These are phyloP conservation scores for Isatis lusitanica DNA, from an alignment of 441 rosid genomes.

Conservation along the genomic window DNA sequence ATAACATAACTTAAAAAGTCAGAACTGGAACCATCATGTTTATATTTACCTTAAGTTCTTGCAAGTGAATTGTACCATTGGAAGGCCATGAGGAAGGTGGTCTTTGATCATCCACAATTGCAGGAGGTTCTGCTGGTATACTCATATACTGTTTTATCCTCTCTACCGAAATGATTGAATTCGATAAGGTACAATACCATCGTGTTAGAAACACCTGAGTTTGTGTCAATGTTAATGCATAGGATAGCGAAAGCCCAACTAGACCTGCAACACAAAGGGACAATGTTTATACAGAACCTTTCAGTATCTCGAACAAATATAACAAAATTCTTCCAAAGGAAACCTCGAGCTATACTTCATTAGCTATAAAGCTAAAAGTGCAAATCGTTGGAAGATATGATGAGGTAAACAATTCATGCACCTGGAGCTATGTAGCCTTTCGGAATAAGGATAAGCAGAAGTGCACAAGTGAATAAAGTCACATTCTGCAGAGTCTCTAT, in stretches of 20 bases:
- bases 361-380: neutral
- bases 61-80: slow-evolving; percentile 74
- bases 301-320: neutral
- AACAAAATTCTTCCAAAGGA: neutral
- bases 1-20: neutral
- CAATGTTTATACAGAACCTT: neutral
- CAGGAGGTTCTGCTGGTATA: slow-evolving; percentile 72
- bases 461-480: slow-evolving; percentile 71
- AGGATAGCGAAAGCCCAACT: slow-evolving; percentile 87
- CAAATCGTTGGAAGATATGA: neutral
- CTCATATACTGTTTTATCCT: slow-evolving; percentile 86
- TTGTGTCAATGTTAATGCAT: slow-evolving; percentile 61
- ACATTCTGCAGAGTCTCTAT: slow-evolving; percentile 69
- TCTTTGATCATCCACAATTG: slow-evolving; percentile 55
- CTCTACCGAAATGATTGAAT: slow-evolving; percentile 79
- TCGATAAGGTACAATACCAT: slow-evolving; percentile 75
- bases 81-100: slow-evolving; percentile 80
- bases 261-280: slow-evolving; percentile 53
- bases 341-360: neutral
- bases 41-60: slow-evolving; percentile 61
- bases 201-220: slow-evolving; percentile 64
- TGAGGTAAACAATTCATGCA: slow-evolving; percentile 20
- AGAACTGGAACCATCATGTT: neutral
- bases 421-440: slow-evolving; percentile 67
- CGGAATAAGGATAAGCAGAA: slow-evolving; percentile 73